A percentile compares a stretch with the other conserved stretches of the same genome.
Conservation (phyloP, 768 basidiomycete species). For the Mycena olivaceomarginata region DNA sequence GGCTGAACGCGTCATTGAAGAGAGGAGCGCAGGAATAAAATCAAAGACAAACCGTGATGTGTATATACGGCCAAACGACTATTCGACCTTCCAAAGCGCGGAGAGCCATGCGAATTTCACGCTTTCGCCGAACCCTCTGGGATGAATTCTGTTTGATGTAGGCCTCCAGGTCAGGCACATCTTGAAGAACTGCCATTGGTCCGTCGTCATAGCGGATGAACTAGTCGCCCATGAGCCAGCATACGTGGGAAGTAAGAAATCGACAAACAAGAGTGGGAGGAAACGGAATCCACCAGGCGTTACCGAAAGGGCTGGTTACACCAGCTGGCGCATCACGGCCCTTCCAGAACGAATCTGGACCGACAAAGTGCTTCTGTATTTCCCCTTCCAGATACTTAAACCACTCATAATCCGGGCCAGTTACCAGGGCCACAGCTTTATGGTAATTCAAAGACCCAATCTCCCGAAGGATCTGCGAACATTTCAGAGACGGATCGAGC, state of each 20-base stretch:
- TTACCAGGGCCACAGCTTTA: slow-evolving; percentile 67
- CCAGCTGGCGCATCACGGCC: slow-evolving; percentile 53
- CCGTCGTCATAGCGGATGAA: slow-evolving; percentile 84
- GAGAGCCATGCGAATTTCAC: slow-evolving; percentile 77
- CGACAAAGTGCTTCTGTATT: slow-evolving; percentile 76
- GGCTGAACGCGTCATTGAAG: slow-evolving; percentile 54
- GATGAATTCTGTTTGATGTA: slow-evolving; percentile 80
- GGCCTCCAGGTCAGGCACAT: slow-evolving; percentile 69
- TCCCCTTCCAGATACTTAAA: slow-evolving; percentile 67
- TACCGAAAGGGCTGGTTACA: slow-evolving; percentile 78
- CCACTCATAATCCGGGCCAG: slow-evolving; percentile 68
- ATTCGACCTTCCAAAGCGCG: slow-evolving; percentile 79
- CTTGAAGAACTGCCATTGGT: slow-evolving; percentile 66
- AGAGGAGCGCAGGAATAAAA: slow-evolving; percentile 13
- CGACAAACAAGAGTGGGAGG: slow-evolving; percentile 78
- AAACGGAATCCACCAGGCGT: slow-evolving; percentile 89
- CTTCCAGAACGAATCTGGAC: slow-evolving; percentile 87
- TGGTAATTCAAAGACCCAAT: slow-evolving; percentile 75
- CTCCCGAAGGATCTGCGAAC: slow-evolving; percentile 80
- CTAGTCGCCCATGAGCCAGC: slow-evolving; percentile 55
- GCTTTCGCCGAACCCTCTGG: slow-evolving; percentile 65
- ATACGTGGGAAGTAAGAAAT: neutral
- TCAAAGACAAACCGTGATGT: slow-evolving; percentile 65
- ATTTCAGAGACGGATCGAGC: neutral
- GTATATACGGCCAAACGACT: slow-evolving; percentile 79